phyloP scores from a whole-genome alignment of 2,329 filamentous ascomycete genomes.

The Botryotinia calthae region DNA sequence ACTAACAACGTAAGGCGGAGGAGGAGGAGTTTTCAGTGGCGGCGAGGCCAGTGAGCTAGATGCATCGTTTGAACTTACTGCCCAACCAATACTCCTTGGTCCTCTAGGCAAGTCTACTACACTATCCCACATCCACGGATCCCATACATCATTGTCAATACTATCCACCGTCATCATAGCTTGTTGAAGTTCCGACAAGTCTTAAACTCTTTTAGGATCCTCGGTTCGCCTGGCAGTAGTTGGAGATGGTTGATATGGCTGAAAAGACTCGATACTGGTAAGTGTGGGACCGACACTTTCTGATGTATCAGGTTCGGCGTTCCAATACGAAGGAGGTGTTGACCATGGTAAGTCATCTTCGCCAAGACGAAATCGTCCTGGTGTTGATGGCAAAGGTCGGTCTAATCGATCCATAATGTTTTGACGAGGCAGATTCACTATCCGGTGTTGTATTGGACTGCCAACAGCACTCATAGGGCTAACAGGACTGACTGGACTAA shows the following conservation, averaged over 20 bases:
- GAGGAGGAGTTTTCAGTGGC: constrained; percentile 12
- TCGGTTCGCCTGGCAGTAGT: constrained; percentile 26
- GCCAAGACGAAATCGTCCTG: constrained; percentile 37
- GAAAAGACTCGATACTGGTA: background rate
- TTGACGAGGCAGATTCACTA: constrained; percentile 18
- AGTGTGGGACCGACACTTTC: background rate
- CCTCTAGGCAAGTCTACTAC: constrained; percentile 30
- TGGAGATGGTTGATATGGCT: background rate
- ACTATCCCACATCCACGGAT: constrained; percentile 33
- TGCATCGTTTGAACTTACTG: constrained; percentile 31
- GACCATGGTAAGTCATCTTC: constrained; percentile 38
- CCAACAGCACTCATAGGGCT: constrained; percentile 27
- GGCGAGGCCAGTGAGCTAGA: background rate
- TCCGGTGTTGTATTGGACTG: constrained; percentile 22
- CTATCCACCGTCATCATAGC: constrained; percentile 40
- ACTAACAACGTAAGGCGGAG: constrained; percentile 36
- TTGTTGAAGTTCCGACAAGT: constrained; percentile 35
- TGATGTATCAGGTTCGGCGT: constrained; percentile 20
- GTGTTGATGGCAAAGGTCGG: constrained; percentile 33
- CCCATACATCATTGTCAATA: constrained; percentile 33
- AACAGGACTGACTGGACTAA: constrained; percentile 26
- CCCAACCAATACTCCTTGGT: constrained; percentile 37
- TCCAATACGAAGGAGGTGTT: constrained; percentile 34
- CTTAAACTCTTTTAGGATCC: constrained; percentile 34
- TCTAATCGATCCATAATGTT: constrained; percentile 4